phyloP scores from a whole-genome alignment of 2,329 filamentous ascomycete genomes.

The Neofusicoccum laricinum region DNA sequence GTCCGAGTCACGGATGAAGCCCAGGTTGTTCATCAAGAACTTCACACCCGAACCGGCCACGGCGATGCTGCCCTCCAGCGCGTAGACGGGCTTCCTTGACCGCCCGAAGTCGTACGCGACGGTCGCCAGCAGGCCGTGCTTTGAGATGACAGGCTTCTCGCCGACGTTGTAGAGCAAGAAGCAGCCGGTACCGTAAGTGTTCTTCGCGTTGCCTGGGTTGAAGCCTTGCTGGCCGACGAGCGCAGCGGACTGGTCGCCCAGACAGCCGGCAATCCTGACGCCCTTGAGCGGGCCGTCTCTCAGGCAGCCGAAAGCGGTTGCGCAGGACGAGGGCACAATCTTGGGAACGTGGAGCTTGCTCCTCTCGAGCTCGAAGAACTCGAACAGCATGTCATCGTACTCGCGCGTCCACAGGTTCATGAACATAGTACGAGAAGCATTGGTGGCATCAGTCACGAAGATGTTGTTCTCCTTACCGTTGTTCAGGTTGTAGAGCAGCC shows the following conservation, averaged over 20 bases:
- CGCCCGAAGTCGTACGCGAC: conserved; percentile 82
- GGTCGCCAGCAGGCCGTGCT: conserved; percentile 78
- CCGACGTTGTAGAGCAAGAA: conserved; percentile 90
- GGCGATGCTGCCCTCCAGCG: conserved; percentile 79
- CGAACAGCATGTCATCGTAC: conserved; percentile 73
- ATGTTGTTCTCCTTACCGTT: conserved; percentile 65
- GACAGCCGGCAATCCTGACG: conserved; percentile 73
- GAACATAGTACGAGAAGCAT: conserved; percentile 90
- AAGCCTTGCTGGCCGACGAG: conserved; percentile 85
- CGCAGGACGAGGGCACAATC: conserved; percentile 77
- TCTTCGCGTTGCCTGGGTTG: conserved; percentile 77
- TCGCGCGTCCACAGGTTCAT: conserved; percentile 80
- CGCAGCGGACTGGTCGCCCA: conserved; percentile 84
- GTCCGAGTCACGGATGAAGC: conserved; percentile 58
- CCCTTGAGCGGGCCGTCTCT: conserved; percentile 65
- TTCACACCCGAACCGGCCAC: conserved; percentile 80
- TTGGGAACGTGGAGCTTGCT: conserved; percentile 73
- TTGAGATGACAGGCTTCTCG: conserved; percentile 78
- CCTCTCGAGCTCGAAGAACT: conserved; percentile 75
- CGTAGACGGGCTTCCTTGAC: conserved; percentile 66
- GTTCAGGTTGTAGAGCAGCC: conserved; percentile 83
- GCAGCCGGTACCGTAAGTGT: conserved; percentile 87
- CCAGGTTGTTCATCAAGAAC: conserved; percentile 62
- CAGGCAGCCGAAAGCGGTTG: conserved; percentile 68
- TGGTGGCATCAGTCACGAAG: conserved; percentile 82